A percentile compares a stretch with the other conserved stretches of the same genome.
Evolutionary conservation across 2,329 filamentous ascomycete genomes (phyloP).

Genomic region (Thermoascus crustaceus): DNA sequence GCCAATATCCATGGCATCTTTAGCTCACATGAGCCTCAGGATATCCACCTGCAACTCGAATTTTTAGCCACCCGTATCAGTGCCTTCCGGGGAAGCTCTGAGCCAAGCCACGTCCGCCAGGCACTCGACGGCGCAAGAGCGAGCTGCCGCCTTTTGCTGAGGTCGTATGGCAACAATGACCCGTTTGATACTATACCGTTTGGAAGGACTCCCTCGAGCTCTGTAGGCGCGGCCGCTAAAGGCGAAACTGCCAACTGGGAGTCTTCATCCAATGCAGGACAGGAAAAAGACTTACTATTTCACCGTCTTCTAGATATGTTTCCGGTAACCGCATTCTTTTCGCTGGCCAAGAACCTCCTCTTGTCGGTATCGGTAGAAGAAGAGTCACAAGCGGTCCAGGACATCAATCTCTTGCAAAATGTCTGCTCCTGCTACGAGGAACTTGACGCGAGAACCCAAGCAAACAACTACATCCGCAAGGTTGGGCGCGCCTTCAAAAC

Average conservation of each 20-base stretch:
- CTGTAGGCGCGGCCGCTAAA: not conserved
- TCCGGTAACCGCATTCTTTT: slow-evolving; percentile 7
- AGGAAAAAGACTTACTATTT: too few species aligned
- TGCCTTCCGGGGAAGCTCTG: slow-evolving; percentile 5
- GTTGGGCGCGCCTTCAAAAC: slow-evolving; percentile 6
- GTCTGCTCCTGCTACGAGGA: slow-evolving; percentile 8
- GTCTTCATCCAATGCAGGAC: not conserved
- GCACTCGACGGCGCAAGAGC: slow-evolving; percentile 7
- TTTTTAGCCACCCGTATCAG: slow-evolving; percentile 4
- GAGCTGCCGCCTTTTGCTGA: slow-evolving; percentile 7
- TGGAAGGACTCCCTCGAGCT: slow-evolving; percentile 3
- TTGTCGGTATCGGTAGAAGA: not conserved
- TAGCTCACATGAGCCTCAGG: too few species aligned
- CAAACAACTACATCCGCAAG: slow-evolving; percentile 7
- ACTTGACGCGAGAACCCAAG: slow-evolving; percentile 3
- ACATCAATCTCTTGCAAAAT: slow-evolving; percentile 6
- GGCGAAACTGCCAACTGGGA: not conserved
- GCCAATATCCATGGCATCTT: too few species aligned
- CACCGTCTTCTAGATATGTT: slow-evolving; percentile 6
- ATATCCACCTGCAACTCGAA: too few species aligned
- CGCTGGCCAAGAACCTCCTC: slow-evolving; percentile 4
- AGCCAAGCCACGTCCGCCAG: slow-evolving; percentile 2
- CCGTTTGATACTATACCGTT: slow-evolving; percentile 1
- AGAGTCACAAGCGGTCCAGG: slow-evolving; percentile 1
- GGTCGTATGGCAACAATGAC: slow-evolving; percentile 6